Base-by-base conservation (phyloP, 805 yeast genomes). In the Yamadazyma insecticola region DNA sequence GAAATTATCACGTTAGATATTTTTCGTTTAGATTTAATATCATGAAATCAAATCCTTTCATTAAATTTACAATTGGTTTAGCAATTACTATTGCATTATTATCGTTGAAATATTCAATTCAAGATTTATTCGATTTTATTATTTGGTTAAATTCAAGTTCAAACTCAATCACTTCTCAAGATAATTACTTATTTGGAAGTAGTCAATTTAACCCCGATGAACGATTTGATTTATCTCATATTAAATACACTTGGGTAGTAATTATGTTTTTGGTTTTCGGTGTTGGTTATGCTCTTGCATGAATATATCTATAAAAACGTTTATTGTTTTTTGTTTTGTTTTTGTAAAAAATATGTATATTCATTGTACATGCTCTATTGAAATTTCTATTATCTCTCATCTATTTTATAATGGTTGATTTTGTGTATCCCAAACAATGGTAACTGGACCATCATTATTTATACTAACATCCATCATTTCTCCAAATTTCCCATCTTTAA, bases 361-460 rank as follows among this genome's bases (percentile, higher is more conserved):
- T 11, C n/a, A n/a, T 9, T 16, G 13, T 31, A 13, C 16, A n/a
- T 6, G 15, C 16, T 5, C 16, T 13, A 10, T 8, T 29, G 6
- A 13, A 16, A 9, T 19, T 14, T 15, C 18, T 24, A 17, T 13
- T 25, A 8, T 25, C 21, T 7, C 14, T 9, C 26, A 23, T 7
- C 21, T 10, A 18, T 18, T 7, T 18, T 18, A 18, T 18, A 10
- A 18, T 10, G 21, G 10, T 18, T 18, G 21, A 18, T 73, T 74
- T 29, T 57, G 70, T 1, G 90, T 81, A 51, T 89, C 96, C 62
- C 82, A 72, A 13, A 80, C 72, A 19, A 90, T 81, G 0, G 97
- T 90, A 1, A 85, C 87, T 0, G 97, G 97, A 1, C 97, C 97
- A 47, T 90, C 97, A 49, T 92, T 92, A 10, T 81, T 76, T 38